Evolutionary conservation across 2,329 filamentous ascomycete genomes (phyloP).

Genomic region (Aureobasidium musti): DNA sequence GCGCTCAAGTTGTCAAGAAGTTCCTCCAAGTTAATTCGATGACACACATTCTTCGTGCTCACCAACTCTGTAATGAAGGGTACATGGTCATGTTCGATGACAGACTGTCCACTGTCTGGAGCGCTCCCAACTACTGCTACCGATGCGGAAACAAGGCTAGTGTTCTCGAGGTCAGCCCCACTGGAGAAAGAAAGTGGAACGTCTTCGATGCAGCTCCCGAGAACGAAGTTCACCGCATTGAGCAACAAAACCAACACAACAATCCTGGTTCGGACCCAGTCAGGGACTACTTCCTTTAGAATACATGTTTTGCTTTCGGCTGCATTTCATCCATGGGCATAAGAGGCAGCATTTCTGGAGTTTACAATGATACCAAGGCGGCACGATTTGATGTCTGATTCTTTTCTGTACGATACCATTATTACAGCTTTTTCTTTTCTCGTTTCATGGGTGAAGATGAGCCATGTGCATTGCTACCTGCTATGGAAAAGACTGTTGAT

Average conservation of each 20-base stretch:
- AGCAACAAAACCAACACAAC: constrained; percentile 70
- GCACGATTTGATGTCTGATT: constrained; percentile 13
- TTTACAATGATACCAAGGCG: constrained; percentile 29
- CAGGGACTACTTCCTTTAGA: constrained; percentile 68
- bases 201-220: constrained; percentile 97
- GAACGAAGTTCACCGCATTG: constrained; percentile 81
- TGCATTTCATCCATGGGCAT: background rate
- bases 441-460: background rate
- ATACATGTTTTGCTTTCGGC: background rate
- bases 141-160: constrained; percentile 93
- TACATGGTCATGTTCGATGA: constrained; percentile 98
- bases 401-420: constrained; percentile 22
- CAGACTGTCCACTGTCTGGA: constrained; percentile 94
- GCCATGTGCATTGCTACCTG: background rate
- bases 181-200: constrained; percentile 93
- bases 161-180: constrained; percentile 92
- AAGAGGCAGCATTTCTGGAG: constrained; percentile 28
- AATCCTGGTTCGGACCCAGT: constrained; percentile 71
- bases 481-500: background rate
- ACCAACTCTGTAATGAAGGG: constrained; percentile 97
- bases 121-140: constrained; percentile 46
- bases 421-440: background rate
- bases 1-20: constrained; percentile 96
- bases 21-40: constrained; percentile 97
- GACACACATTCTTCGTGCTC: constrained; percentile 96